Evolutionary conservation across 2,329 filamentous ascomycete genomes (phyloP), one percentile per base, ranked within the genome.

Genomic region (Elsinoe necatrix): DNA sequence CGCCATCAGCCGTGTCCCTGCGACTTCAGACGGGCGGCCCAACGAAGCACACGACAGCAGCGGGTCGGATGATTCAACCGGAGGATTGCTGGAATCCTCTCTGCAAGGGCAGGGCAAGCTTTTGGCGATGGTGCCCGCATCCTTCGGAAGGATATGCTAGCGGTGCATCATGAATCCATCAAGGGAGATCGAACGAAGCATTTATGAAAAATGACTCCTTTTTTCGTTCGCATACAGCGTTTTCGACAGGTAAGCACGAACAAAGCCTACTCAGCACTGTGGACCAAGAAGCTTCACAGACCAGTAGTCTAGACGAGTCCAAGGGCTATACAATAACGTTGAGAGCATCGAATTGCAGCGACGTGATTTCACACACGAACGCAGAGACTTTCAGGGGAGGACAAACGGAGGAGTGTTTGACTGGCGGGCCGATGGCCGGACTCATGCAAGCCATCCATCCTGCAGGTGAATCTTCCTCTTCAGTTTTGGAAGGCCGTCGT

Each of bases 101-200:
- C 48, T 52, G 48, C 48, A 52, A 52, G 48, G 48, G 48, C 48
- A 52, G 14, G 34, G 34, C 20, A 52, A 39, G 31, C 34, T 52
- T 39, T 34, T 25, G 18, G 31, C 48, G 48, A 52, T 52, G 18
- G 34, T 52, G 25, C 25, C n/a, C 45, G 45, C 25, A 50, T 50
- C 45, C 45, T 52, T 25, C 48, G 48, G 48, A 39, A 52, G 31
- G 48, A 23, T 11, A 11, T 18, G 16, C 48, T 52, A 52, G 48
- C 14, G 31, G 27, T 34, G 25, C 27, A 35, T 29, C 23, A 25
- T n/a, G 42, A 47, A 47, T 47, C 42, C 42, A 25, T 47, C 27
- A 50, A 31, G 41, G 41, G 11, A 23, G 23, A 45, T 45, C 23
- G 5, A 25, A 45, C 14, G 41, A 25, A 27, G 41, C 16, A 25